Percentiles rank a stretch among this genome's conserved stretches.
phyloP scores from a whole-genome alignment of 441 rosid genomes.

The Eutrema salsugineum region DNA sequence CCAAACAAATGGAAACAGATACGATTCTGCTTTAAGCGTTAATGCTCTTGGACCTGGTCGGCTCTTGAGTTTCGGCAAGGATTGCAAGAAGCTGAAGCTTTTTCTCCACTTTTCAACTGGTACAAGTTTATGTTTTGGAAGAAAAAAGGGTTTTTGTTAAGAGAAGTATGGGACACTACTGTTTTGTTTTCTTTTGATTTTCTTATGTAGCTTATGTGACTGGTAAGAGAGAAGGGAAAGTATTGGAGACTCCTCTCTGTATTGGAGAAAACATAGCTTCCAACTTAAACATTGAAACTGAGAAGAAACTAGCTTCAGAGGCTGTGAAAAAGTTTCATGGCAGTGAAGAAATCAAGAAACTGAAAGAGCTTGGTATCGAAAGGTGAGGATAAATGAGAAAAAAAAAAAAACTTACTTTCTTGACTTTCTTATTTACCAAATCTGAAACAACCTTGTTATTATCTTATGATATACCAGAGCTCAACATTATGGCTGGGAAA shows the following conservation, averaged over 20 bases:
- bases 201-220: slow-evolving; percentile 35
- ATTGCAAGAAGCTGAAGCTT: slow-evolving; percentile 35
- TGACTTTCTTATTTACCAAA: background rate
- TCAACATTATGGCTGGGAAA: slow-evolving; percentile 33
- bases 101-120: slow-evolving; percentile 37
- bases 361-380: slow-evolving; percentile 16
- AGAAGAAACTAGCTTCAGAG: slow-evolving; percentile 32
- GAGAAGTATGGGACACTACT: background rate
- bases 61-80: slow-evolving; percentile 29
- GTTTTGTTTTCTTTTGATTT: background rate
- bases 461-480: slow-evolving; percentile 23
- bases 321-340: background rate
- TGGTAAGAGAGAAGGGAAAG: slow-evolving; percentile 31
- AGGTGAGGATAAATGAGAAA: background rate
- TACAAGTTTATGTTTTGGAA: background rate
- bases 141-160: background rate
- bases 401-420: too few species aligned
- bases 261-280: slow-evolving; percentile 10
- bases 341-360: slow-evolving; percentile 1
- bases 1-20: slow-evolving; percentile 18
- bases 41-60: slow-evolving; percentile 34
- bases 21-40: slow-evolving; percentile 29
- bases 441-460: background rate
- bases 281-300: slow-evolving; percentile 24
- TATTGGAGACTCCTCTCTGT: slow-evolving; percentile 32